These are phyloP conservation scores for Dactylellina parvicollis DNA, from an alignment of 2,329 filamentous ascomycete genomes.

Conservation along the genomic window DNA sequence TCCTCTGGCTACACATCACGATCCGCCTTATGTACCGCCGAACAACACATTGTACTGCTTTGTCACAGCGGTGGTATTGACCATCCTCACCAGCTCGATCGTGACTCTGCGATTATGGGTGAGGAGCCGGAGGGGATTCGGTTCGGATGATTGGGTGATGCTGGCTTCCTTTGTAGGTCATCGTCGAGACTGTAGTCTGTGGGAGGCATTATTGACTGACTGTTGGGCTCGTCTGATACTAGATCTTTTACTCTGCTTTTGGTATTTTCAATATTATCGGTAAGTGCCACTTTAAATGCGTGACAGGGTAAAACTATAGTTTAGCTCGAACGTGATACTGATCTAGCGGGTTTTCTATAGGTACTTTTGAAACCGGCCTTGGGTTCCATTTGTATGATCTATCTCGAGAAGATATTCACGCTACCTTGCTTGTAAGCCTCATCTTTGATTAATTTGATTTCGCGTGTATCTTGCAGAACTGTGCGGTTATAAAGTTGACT, in stretches of 20 bases:
- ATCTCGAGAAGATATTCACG: background rate
- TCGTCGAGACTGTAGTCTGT: too few relatives aligned
- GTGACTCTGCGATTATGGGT: conserved; percentile 36
- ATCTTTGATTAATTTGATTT: background rate
- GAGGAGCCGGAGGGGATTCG: conserved; percentile 11
- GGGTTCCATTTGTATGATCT: conserved; percentile 24
- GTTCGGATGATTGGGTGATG: conserved; percentile 47
- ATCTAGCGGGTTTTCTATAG: background rate
- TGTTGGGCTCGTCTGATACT: too few relatives aligned
- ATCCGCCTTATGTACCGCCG: conserved; percentile 23
- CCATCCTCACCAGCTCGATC: conserved; percentile 15
- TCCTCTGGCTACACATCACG: conserved; percentile 18
- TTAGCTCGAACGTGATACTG: too few relatives aligned
- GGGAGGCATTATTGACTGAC: too few relatives aligned
- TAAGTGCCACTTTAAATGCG: background rate
- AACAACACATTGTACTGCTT: conserved; percentile 35
- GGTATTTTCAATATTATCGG: background rate
- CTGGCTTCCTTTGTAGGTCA: too few relatives aligned
- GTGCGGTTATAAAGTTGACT: too few relatives aligned
- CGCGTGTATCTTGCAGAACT: too few relatives aligned
- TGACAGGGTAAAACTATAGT: background rate
- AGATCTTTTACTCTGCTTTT: background rate
- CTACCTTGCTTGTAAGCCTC: conserved; percentile 1
- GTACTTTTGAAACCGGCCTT: conserved; percentile 4
- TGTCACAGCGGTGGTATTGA: conserved; percentile 24